phyloP scores from a whole-genome alignment of 805 yeast species.

The Schwanniomyces vanrijiae region DNA sequence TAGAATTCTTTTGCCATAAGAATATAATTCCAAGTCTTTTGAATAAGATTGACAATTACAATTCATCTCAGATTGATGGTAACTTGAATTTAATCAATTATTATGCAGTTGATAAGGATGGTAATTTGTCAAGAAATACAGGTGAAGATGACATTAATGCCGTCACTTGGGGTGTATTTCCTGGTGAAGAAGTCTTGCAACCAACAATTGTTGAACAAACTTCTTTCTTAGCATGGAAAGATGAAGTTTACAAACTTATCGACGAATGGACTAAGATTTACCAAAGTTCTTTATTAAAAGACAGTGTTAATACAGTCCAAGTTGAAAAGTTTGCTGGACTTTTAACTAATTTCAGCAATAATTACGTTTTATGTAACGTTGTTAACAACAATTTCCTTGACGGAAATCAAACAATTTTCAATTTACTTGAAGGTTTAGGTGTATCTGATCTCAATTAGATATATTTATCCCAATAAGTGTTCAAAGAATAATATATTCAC shows the following conservation, averaged over 20 bases:
- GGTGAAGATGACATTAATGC: constrained; percentile 81
- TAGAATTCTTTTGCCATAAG: constrained; percentile 80
- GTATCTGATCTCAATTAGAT: constrained; percentile 11
- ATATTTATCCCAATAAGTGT: constrained; percentile 3
- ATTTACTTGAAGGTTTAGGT: constrained; percentile 43
- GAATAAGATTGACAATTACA: constrained; percentile 43
- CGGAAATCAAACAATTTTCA: constrained; percentile 57
- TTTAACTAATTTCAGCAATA: constrained; percentile 48
- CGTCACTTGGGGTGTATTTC: constrained; percentile 98
- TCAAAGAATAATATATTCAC: neutral
- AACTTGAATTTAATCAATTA: constrained; percentile 59
- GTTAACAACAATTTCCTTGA: constrained; percentile 80
- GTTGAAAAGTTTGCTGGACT: constrained; percentile 38
- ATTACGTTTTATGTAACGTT: constrained; percentile 77
- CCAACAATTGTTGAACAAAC: constrained; percentile 93
- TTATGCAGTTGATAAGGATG: constrained; percentile 66
- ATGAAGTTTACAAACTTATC: constrained; percentile 83
- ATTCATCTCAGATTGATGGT: constrained; percentile 37
- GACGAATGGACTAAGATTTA: constrained; percentile 73
- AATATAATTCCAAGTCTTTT: constrained; percentile 40
- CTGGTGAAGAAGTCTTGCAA: constrained; percentile 90
- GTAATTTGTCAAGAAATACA: constrained; percentile 67
- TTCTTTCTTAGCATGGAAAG: constrained; percentile 96
- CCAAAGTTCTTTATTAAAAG: constrained; percentile 35
- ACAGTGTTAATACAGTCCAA: constrained; percentile 27